Evolutionary conservation across 495 filamentous ascomycete species (phyloP).

Genomic region (Daldinia decipiens): DNA sequence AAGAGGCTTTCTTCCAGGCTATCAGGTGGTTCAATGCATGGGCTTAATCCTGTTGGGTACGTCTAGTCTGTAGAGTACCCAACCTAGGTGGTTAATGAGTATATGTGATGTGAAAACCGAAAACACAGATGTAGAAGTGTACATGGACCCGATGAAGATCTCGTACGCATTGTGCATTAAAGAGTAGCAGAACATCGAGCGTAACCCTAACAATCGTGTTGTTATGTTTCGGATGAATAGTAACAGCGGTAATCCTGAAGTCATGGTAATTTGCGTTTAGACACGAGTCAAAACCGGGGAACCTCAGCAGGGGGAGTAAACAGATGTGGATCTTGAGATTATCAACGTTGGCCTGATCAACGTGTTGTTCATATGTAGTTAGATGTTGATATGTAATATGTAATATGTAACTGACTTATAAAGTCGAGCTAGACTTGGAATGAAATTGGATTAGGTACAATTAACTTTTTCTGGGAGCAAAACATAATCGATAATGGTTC

Average conservation of each 20-base stretch:
- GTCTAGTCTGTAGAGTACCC: not conserved
- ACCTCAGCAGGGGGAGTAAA: slow-evolving; percentile 10
- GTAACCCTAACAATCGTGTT: not conserved
- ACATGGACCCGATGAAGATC: not conserved
- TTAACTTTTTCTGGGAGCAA: no score
- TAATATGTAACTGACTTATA: not conserved
- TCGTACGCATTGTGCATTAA: not conserved
- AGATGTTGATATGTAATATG: not conserved
- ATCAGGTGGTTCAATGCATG: slow-evolving; percentile 72
- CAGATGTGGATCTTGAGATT: slow-evolving; percentile 14
- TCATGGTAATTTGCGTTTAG: not conserved
- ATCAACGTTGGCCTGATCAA: no score
- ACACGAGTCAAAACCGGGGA: slow-evolving; percentile 34
- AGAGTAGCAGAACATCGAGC: not conserved
- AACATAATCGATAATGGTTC: not conserved
- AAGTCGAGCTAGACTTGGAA: no score
- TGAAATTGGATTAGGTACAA: no score
- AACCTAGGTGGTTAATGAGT: no score
- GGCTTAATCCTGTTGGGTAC: slow-evolving; percentile 18
- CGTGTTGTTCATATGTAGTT: not conserved
- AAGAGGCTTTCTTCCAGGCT: slow-evolving; percentile 79
- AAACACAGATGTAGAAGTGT: no score
- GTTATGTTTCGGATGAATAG: not conserved
- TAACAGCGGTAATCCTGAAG: slow-evolving; percentile 9
- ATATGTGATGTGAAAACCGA: not conserved